phyloP scores from a whole-genome alignment of 371 early-diverging fungal genomes.

The Rhizopus stolonifer region DNA sequence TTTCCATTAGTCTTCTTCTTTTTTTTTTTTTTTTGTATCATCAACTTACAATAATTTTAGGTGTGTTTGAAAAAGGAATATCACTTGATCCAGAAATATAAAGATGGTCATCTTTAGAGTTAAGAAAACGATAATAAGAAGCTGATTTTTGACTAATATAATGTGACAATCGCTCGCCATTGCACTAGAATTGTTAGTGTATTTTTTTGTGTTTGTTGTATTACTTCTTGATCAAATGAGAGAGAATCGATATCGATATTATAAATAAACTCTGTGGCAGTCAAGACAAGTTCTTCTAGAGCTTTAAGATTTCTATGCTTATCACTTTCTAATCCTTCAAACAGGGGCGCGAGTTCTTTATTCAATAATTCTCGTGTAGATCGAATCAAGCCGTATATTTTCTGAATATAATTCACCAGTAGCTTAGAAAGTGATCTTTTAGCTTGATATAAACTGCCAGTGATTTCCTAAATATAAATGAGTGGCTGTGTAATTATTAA shows the following conservation, averaged over 20 bases:
- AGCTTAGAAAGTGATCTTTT: conserved; percentile 25
- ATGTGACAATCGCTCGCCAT: conserved; percentile 25
- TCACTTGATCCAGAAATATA: conserved; percentile 17
- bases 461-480: conserved; percentile 16
- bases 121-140: conserved; percentile 24
- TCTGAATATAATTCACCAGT: conserved; percentile 22
- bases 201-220: not conserved
- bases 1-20: not conserved
- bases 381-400: conserved; percentile 20
- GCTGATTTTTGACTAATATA: conserved; percentile 32
- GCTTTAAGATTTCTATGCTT: conserved; percentile 21
- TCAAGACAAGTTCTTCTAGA: conserved; percentile 17
- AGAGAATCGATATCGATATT: conserved; percentile 11
- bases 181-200: conserved; percentile 5
- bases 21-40: not conserved
- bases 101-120: conserved; percentile 10
- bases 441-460: conserved; percentile 18
- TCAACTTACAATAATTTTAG: conserved; percentile 22
- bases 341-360: conserved; percentile 20
- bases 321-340: conserved; percentile 15
- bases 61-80: conserved; percentile 27
- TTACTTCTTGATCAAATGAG: conserved; percentile 10
- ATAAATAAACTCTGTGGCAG: conserved; percentile 15
- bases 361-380: conserved; percentile 19
- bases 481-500: too few species aligned